Base-by-base conservation (phyloP, 1,284 basidiomycete species). In the Tilletiopsis washingtonensis region DNA sequence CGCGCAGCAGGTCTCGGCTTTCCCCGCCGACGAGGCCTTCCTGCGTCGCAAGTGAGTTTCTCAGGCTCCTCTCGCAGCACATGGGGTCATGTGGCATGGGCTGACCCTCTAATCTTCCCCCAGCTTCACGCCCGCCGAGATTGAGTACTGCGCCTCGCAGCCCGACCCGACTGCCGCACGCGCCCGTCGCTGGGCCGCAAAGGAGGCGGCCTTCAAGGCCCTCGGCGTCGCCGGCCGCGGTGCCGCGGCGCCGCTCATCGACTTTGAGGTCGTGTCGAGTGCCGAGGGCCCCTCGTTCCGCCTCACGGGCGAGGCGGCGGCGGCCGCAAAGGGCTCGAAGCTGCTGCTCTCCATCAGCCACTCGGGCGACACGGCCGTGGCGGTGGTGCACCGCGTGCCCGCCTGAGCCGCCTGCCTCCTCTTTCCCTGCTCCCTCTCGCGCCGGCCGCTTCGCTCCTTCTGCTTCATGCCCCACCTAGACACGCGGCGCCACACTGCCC, bases 131-230 rank as follows among this genome's bases (percentile, higher is more conserved):
- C 81, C 84, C 12, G 83, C 80, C 23, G 93, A 98, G 78, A 81
- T 85, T 62, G 76, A 80, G 14, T 96, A 97, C 79, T 97, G 93
- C 77, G 79, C 78, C 47, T 67, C 81, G n/a, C 90, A 96, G 68
- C 84, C 94, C 0, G 86, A 88, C 54, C 83, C 88, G 17, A 76
- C 81, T 1, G 86, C 93, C 3, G 96, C 91, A 7, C 91, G 94
- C 73, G 91, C 91, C 34, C 91, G 88, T 45, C 86, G 91, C 59
- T 98, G 94, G 91, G 88, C 84, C 42, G 91, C 90, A 43, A 98
- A 97, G 76, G 94, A 98, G 75, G 93, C 91, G 11, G 86, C 91
- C 46, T 96, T 98, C 84, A 98, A 98, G 78, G 87, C 90, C n/a
- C 81, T 98, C 14, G 86, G 88, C 27, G 85, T 91, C 37, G 78